Conservation (phyloP, 1,284 basidiomycete genomes). For the Cutaneotrichosporon daszewskae region DNA sequence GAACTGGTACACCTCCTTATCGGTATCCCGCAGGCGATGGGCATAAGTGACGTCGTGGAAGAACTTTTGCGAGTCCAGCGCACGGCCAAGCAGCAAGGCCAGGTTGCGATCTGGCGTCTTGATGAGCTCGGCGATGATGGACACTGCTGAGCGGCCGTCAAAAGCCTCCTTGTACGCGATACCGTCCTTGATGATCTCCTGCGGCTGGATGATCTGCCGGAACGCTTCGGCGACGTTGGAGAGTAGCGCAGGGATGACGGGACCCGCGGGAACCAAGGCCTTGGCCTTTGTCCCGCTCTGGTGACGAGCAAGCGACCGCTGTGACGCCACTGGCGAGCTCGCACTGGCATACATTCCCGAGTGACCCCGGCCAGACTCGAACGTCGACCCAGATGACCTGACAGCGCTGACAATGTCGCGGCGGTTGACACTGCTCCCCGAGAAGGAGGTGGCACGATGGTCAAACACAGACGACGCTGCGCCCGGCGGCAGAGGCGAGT, state of each 20-base stretch:
- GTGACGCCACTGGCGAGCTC: conserved; percentile 34
- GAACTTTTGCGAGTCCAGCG: conserved; percentile 96
- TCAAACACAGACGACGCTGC: conserved; percentile 29
- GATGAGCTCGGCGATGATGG: conserved; percentile 94
- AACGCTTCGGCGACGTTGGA: conserved; percentile 93
- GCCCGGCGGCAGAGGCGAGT: conserved; percentile 28
- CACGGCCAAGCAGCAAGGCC: conserved; percentile 85
- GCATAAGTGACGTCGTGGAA: conserved; percentile 99
- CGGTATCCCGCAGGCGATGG: conserved; percentile 85
- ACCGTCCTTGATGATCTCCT: conserved; percentile 86
- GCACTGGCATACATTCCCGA: conserved; percentile 8
- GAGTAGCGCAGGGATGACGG: conserved; percentile 79
- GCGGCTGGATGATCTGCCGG: conserved; percentile 67
- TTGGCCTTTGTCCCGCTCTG: conserved; percentile 19
- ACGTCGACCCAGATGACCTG: conserved; percentile 29
- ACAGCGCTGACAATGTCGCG: conserved; percentile 32
- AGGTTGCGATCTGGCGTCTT: conserved; percentile 96
- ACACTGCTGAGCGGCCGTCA: conserved; percentile 93
- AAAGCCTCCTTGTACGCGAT: conserved; percentile 94
- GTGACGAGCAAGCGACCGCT: conserved; percentile 30
- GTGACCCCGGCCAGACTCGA: background rate
- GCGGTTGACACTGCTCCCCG: conserved; percentile 32
- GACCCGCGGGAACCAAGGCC: conserved; percentile 24
- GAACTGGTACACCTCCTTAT: conserved; percentile 91
- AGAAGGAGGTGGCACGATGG: conserved; percentile 45